These are phyloP conservation scores for Pythium plurisporium DNA, from an alignment of 352 stramenopile species.

Conservation along the genomic window DNA sequence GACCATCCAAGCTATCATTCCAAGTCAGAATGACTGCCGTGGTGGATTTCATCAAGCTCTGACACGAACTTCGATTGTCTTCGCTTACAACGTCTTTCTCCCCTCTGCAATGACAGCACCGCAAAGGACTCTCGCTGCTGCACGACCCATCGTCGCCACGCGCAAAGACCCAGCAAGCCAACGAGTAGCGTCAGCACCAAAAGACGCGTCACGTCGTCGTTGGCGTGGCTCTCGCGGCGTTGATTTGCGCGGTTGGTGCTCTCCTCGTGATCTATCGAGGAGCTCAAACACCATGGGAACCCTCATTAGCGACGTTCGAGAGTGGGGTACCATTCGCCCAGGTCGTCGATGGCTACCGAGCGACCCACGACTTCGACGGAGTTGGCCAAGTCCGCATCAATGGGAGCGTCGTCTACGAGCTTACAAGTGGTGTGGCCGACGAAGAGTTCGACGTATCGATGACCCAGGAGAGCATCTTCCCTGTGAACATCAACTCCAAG, in stretches of 20 bases:
- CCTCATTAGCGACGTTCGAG: neutral
- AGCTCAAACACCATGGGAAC: no score
- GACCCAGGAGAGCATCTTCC: conserved; percentile 43
- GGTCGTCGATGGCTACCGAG: conserved; percentile 23
- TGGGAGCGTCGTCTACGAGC: conserved; percentile 40
- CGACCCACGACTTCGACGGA: conserved; percentile 40
- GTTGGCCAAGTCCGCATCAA: conserved; percentile 49
- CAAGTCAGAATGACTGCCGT: no score
- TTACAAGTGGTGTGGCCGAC: conserved; percentile 40
- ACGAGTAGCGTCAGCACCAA: conserved; percentile 17
- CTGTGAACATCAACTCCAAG: conserved; percentile 54
- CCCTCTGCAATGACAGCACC: no score
- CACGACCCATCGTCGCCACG: neutral
- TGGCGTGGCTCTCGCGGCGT: conserved; percentile 26
- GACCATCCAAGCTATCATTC: no score
- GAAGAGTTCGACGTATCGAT: conserved; percentile 46
- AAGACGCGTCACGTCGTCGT: conserved; percentile 32
- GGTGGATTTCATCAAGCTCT: no score
- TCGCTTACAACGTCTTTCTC: no score
- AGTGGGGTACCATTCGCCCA: conserved; percentile 27
- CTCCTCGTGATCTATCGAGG: conserved; percentile 36
- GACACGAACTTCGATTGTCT: no score
- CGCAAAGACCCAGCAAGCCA: neutral
- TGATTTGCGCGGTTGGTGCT: conserved; percentile 32
- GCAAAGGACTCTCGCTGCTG: conserved; percentile 9